Percentiles rank a stretch among this genome's conserved stretches.
These are phyloP conservation scores for Bacidia rubella DNA, from an alignment of 495 filamentous ascomycete genomes.

Conservation along the genomic window DNA sequence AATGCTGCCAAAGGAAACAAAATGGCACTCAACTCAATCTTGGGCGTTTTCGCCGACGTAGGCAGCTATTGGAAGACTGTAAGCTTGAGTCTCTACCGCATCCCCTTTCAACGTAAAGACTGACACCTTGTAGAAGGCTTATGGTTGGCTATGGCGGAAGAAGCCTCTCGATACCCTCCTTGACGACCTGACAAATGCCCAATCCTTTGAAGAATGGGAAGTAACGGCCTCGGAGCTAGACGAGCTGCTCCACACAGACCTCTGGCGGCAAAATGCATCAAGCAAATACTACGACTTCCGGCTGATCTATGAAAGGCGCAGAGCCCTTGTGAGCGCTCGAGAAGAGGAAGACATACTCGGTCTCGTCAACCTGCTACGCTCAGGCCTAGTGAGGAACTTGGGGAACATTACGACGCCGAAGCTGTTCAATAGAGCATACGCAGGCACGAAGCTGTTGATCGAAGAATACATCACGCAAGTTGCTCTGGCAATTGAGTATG, in stretches of 20 bases:
- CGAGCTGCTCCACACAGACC: slow-evolving; percentile 58
- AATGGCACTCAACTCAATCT: slow-evolving; percentile 16
- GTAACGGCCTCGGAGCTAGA: slow-evolving; percentile 68
- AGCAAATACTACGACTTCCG: slow-evolving; percentile 80
- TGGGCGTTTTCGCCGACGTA: slow-evolving; percentile 15
- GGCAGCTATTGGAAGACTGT: slow-evolving; percentile 20
- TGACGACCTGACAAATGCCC: slow-evolving; percentile 46
- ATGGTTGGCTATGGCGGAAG: slow-evolving; percentile 41
- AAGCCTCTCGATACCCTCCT: slow-evolving; percentile 39
- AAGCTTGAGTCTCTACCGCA: slow-evolving; percentile 1
- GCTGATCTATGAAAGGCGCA: slow-evolving; percentile 66
- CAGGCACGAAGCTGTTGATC: slow-evolving; percentile 79
- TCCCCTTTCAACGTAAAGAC: background rate
- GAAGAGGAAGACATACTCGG: slow-evolving; percentile 61
- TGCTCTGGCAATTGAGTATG: slow-evolving; percentile 63
- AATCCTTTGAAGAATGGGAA: slow-evolving; percentile 73
- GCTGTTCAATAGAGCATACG: slow-evolving; percentile 73
- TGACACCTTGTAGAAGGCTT: slow-evolving; percentile 33
- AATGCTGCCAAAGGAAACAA: no score
- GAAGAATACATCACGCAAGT: slow-evolving; percentile 84
- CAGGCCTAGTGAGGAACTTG: slow-evolving; percentile 78
- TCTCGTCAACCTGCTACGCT: slow-evolving; percentile 67
- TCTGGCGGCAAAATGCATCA: slow-evolving; percentile 76
- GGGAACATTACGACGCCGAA: slow-evolving; percentile 80
- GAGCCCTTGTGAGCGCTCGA: slow-evolving; percentile 57